Evolutionary conservation across 139 green algal species (phyloP), one percentile per base, ranked within the genome.

Genomic region (Pycnococcus provasolii): DNA sequence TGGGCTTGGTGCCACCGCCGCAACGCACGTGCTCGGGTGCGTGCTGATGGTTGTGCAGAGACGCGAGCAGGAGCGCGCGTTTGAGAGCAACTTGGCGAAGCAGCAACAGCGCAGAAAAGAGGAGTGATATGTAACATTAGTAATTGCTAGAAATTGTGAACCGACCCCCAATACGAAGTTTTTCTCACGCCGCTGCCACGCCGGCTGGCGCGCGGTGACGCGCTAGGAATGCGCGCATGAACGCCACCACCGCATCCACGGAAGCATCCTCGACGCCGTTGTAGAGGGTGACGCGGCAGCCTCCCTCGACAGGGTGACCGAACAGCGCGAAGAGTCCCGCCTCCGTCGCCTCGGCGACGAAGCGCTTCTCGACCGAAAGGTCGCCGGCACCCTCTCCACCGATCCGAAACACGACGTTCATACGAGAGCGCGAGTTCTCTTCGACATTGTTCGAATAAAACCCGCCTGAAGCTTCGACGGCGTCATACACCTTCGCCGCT

Each of bases 351-450:
- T 55, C 48, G 48, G 48, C 48, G 48, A 55, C 48, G 48, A 55
- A 55, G 48, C 48, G 48, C 48, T 11, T 55, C 48, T 55, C 48
- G 48, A 55, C 48, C 48, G 9, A 9, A 9, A 37, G 9, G 48
- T 11, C 48, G 48, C 48, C 48, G 9, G 48, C 48, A 26, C 26
- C 26, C 26, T 26, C 26, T 26, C 26, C 26, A 26, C 26, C 26
- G 48, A 55, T 55, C 9, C 11, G 9, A 11, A 55, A 55, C 48
- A 55, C 48, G 48, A 55, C 48, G 48, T 55, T 55, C 48, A 55
- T 55, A 9, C 0, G 9, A 11, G 9, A 37, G 48, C 48, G 48
- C 48, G 48, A 9, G 9, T 9, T 37, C 9, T 9, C 48, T 9
- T 55, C 48, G 48, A 55, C 48, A 9, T 9, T 55, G 48, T 55